phyloP scores from a whole-genome alignment of 768 basidiomycete species.

The Filobasidium floriforme region DNA sequence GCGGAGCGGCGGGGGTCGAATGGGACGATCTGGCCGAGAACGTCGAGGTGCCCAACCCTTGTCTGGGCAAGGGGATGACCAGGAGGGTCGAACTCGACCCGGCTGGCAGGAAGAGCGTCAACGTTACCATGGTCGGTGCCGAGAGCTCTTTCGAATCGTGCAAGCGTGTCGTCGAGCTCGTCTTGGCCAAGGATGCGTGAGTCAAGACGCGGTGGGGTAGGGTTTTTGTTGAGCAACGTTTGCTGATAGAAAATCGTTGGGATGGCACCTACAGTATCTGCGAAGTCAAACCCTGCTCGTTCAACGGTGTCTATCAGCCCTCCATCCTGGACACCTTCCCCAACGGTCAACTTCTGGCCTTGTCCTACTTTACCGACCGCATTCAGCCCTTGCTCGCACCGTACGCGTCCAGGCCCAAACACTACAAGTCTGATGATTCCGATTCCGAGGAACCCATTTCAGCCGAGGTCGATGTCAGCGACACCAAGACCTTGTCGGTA shows the following conservation, averaged over 20 bases:
- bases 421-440: conserved; percentile 7
- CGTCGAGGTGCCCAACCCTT: conserved; percentile 63
- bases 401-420: neutral
- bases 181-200: conserved; percentile 89
- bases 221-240: neutral
- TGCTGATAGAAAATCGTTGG: neutral
- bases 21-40: conserved; percentile 45
- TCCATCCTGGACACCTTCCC: conserved; percentile 81
- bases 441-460: conserved; percentile 19
- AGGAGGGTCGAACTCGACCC: conserved; percentile 60
- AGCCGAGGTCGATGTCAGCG: conserved; percentile 33
- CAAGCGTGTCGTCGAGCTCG: conserved; percentile 69
- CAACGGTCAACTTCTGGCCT: conserved; percentile 71
- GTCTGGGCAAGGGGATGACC: conserved; percentile 61
- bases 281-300: conserved; percentile 86
- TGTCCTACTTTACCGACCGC: conserved; percentile 98
- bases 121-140: conserved; percentile 78
- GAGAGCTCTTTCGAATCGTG: conserved; percentile 82
- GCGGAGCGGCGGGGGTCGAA: conserved; percentile 33
- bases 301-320: conserved; percentile 96
- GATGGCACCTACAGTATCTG: conserved; percentile 72
- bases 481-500: conserved; percentile 48
- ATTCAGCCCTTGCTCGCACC: conserved; percentile 62
- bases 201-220: conserved; percentile 46
- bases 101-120: conserved; percentile 48